Conservation (phyloP, 768 basidiomycete genomes). For the Mycena sanguinolenta region DNA sequence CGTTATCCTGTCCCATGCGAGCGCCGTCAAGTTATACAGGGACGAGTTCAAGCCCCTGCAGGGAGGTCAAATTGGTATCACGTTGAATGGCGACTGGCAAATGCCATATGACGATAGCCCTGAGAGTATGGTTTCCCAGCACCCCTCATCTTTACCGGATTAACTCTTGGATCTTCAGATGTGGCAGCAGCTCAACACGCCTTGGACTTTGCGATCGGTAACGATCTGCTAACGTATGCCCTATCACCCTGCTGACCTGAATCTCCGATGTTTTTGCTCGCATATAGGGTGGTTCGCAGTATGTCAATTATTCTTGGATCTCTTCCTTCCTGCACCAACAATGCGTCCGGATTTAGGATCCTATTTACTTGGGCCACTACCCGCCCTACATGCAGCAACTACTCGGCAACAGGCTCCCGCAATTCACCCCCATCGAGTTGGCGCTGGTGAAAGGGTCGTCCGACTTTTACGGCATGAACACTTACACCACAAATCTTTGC, state of each 20-base stretch:
- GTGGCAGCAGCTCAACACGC: constrained; percentile 79
- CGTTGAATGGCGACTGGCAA: constrained; percentile 82
- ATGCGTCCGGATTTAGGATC: constrained; percentile 57
- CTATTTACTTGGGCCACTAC: constrained; percentile 80
- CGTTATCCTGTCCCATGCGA: constrained; percentile 78
- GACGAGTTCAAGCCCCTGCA: constrained; percentile 74
- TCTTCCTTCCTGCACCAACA: constrained; percentile 1
- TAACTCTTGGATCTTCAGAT: constrained; percentile 53
- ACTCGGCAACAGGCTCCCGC: constrained; percentile 69
- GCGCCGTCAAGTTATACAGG: constrained; percentile 75
- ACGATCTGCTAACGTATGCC: constrained; percentile 41
- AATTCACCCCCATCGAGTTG: constrained; percentile 69
- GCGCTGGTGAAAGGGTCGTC: constrained; percentile 72
- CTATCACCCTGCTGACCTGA: constrained; percentile 43
- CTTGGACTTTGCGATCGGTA: constrained; percentile 79
- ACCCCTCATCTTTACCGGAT: constrained; percentile 8
- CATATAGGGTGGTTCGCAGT: constrained; percentile 71
- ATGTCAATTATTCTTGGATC: constrained; percentile 44
- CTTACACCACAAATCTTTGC: constrained; percentile 76
- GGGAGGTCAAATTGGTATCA: constrained; percentile 82
- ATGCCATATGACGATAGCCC: constrained; percentile 79
- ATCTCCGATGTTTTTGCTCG: constrained; percentile 50
- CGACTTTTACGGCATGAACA: constrained; percentile 82
- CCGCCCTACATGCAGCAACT: constrained; percentile 70
- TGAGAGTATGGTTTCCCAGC: constrained; percentile 63